A percentile compares a stretch with the other conserved stretches of the same genome.
phyloP scores from a whole-genome alignment of 2,329 filamentous ascomycete species.

The Elsinoe necatrix region DNA sequence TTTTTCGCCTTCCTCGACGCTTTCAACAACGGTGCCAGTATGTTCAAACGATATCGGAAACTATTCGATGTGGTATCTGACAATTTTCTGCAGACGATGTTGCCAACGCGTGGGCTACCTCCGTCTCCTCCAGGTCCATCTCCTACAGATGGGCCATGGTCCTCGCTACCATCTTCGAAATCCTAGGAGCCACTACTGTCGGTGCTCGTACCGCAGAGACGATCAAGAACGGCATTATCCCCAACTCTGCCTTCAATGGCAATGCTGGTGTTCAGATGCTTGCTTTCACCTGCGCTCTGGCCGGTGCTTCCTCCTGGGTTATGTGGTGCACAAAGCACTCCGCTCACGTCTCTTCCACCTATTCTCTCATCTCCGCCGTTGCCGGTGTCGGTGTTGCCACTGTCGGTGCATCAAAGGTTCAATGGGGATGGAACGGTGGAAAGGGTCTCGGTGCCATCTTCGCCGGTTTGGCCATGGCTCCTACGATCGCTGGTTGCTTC shows the following conservation, averaged over 20 bases:
- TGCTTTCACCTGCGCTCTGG: conserved; percentile 39
- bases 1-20: conserved; percentile 59
- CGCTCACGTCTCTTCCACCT: conserved; percentile 54
- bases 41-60: not conserved
- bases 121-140: conserved; percentile 44
- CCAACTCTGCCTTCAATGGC: conserved; percentile 39
- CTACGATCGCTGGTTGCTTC: conserved; percentile 40
- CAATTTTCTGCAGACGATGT: conserved; percentile 36
- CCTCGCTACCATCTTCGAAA: conserved; percentile 42
- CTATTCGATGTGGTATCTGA: not conserved
- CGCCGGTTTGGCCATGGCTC: conserved; percentile 41
- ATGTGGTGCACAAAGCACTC: conserved; percentile 48
- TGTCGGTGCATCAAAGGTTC: conserved; percentile 34
- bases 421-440: conserved; percentile 37
- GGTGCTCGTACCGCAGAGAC: conserved; percentile 51
- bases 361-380: conserved; percentile 52
- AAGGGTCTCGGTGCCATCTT: conserved; percentile 38
- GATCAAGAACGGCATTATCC: conserved; percentile 53
- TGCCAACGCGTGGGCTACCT: conserved; percentile 48
- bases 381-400: conserved; percentile 53
- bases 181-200: conserved; percentile 45
- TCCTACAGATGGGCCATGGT: conserved; percentile 45
- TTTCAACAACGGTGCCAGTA: conserved; percentile 53
- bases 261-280: conserved; percentile 37
- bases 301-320: conserved; percentile 47